Base-by-base conservation (phyloP, 768 basidiomycete species). In the Mycena leptocephala region DNA sequence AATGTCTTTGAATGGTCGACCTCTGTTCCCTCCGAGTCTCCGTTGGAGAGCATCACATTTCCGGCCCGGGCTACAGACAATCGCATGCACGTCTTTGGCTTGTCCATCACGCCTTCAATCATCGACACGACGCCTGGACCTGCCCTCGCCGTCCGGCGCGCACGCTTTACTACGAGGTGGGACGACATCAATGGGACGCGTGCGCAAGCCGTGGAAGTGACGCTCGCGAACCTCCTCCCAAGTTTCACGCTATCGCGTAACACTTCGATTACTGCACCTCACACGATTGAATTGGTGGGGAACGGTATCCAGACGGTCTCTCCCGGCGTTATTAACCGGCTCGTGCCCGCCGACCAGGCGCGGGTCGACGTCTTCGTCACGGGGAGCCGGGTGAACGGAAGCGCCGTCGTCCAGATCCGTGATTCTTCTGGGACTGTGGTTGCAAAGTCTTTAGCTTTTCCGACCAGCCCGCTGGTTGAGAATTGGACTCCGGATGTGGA, bases 141-240 rank as follows among this genome's bases (percentile, higher is more conserved):
- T 0, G 81, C 79, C 0, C 83, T 91, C 33, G 83, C 86, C 22
- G 79, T 90, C 62, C 88, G 88, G 33, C 83, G 82, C 16, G 87
- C 86, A 1, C 83, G 86, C 14, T 90, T 90, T 68, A 87, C 87
- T 10, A 86, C 85, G 0, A 85, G 89, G 26, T 91, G 89, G 90
- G 86, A 88, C 37, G 79, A 85, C 24, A 79, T 87, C 32, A 53
- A 83, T 32, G 83, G 82, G 3, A 79, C 79, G 61, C 86, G 86
- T 30, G 87, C 86, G 5, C 90, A 92, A 76, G 86, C 85, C 0
- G 87, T 92, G 0, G 89, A 90, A 55, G 86, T 92, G 48, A 90
- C 89, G 0, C 76, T 92, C 16, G 87, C 88, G 28, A 92, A 92
- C 75, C 82, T 91, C 14, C 82, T 90, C 11, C 88, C 91, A 0